phyloP scores from a whole-genome alignment of 108 stramenopile genomes.

The Pseudonitzschia pungens region DNA sequence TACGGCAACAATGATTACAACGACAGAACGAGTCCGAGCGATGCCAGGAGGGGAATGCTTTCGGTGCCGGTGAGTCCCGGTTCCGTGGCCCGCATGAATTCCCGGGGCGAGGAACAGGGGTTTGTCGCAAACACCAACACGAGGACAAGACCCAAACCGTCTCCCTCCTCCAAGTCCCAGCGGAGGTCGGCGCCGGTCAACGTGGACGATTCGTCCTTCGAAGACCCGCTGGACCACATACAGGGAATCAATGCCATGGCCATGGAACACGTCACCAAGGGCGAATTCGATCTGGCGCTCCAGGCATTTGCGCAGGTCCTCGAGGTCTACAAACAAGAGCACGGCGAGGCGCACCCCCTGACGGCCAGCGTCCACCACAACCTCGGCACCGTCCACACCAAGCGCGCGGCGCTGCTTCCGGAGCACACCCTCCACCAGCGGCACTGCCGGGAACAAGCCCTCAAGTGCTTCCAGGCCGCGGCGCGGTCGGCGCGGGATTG shows the following conservation, averaged over 20 bases:
- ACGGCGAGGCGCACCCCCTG: slow-evolving; percentile 44
- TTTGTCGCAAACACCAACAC: not conserved
- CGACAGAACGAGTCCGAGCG: not conserved
- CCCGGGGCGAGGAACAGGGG: not conserved
- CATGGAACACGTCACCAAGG: slow-evolving; percentile 45
- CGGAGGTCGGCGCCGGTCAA: slow-evolving; percentile 37
- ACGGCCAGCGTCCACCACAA: slow-evolving; percentile 59
- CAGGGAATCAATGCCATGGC: slow-evolving; percentile 47
- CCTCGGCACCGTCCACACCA: slow-evolving; percentile 58
- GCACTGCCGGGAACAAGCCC: slow-evolving; percentile 39
- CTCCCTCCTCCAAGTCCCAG: not conserved
- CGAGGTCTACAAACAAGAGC: slow-evolving; percentile 28
- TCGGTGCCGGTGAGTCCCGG: not conserved
- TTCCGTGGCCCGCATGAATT: not conserved
- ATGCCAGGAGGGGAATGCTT: not conserved
- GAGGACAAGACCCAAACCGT: not conserved
- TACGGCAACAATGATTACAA: not conserved
- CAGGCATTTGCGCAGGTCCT: slow-evolving; percentile 44
- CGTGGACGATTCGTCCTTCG: slow-evolving; percentile 36
- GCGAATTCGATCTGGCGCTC: slow-evolving; percentile 56
- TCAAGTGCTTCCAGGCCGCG: slow-evolving; percentile 57
- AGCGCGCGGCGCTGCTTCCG: slow-evolving; percentile 38
- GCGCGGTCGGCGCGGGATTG: slow-evolving; percentile 54
- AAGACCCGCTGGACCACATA: slow-evolving; percentile 28
- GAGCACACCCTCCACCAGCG: slow-evolving; percentile 39